Evolutionary conservation across 2,329 filamentous ascomycete species (phyloP).

Genomic region (Pseudonectria buxi): DNA sequence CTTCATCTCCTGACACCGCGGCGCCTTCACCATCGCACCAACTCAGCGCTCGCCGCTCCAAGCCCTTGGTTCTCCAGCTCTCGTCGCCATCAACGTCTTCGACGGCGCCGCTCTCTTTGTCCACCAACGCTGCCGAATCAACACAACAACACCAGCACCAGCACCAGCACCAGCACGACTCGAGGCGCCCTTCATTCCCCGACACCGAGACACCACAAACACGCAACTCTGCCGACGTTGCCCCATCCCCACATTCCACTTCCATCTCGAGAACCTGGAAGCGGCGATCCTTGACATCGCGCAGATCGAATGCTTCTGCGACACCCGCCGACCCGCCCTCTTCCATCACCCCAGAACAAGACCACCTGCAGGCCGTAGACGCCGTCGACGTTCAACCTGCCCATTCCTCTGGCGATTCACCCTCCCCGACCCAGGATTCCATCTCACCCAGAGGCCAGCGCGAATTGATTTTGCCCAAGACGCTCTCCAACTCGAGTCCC

Average conservation of each 20-base stretch:
- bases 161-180: slow-evolving; percentile 10
- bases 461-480: slow-evolving; percentile 41
- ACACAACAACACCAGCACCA: slow-evolving; percentile 11
- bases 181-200: slow-evolving; percentile 1
- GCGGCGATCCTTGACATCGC: slow-evolving; percentile 34
- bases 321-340: slow-evolving; percentile 25
- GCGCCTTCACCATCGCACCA: slow-evolving; percentile 5
- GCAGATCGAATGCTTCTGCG: slow-evolving; percentile 29
- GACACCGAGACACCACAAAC: slow-evolving; percentile 7
- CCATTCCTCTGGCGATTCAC: slow-evolving; percentile 14
- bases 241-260: slow-evolving; percentile 19
- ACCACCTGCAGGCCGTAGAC: slow-evolving; percentile 27
- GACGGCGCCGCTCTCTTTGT: slow-evolving; percentile 1
- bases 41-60: slow-evolving; percentile 25
- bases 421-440: slow-evolving; percentile 15
- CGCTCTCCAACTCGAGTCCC: slow-evolving; percentile 30
- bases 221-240: slow-evolving; percentile 15
- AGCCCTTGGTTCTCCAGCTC: slow-evolving; percentile 28
- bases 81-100: slow-evolving; percentile 11
- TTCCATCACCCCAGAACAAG: slow-evolving; percentile 27
- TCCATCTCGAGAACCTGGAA: slow-evolving; percentile 26
- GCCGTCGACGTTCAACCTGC: slow-evolving; percentile 16
- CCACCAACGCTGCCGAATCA: no score
- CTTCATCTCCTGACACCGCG: slow-evolving; percentile 3
- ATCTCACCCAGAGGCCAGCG: slow-evolving; percentile 36